phyloP scores from a whole-genome alignment of 2,329 filamentous ascomycete genomes.

The Fusarium mexicanum region DNA sequence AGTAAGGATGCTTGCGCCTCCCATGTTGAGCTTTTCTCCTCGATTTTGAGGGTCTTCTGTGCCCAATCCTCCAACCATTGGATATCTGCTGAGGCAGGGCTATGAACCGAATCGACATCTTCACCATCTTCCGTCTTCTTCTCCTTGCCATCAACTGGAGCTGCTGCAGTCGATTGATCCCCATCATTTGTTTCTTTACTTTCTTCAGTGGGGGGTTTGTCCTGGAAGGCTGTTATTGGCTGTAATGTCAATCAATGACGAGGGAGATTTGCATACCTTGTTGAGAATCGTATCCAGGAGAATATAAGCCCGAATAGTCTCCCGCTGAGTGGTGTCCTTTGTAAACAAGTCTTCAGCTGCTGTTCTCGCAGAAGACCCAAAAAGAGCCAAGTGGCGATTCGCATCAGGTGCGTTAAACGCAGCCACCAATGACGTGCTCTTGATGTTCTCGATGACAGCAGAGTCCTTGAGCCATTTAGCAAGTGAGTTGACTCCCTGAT shows the following conservation, averaged over 20 bases:
- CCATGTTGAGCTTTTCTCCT: neutral
- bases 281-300: neutral
- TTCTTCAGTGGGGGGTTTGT: neutral
- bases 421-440: neutral
- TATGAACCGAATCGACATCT: neutral
- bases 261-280: neutral
- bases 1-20: neutral
- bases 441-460: neutral
- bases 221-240: fast-evolving
- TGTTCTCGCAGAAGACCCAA: neutral
- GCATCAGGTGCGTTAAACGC: neutral
- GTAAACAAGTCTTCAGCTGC: neutral
- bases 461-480: neutral
- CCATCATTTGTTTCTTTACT: neutral
- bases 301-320: neutral
- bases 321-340: neutral
- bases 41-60: neutral
- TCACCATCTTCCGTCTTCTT: neutral
- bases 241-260: fast-evolving
- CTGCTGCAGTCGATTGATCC: fast-evolving
- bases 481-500: neutral
- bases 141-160: fast-evolving
- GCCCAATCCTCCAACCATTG: neutral
- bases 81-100: neutral
- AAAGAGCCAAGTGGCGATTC: neutral